Percentiles rank a stretch among this genome's conserved stretches.
Evolutionary conservation across 805 yeast species (phyloP).

Genomic region (Candida ovalis): DNA sequence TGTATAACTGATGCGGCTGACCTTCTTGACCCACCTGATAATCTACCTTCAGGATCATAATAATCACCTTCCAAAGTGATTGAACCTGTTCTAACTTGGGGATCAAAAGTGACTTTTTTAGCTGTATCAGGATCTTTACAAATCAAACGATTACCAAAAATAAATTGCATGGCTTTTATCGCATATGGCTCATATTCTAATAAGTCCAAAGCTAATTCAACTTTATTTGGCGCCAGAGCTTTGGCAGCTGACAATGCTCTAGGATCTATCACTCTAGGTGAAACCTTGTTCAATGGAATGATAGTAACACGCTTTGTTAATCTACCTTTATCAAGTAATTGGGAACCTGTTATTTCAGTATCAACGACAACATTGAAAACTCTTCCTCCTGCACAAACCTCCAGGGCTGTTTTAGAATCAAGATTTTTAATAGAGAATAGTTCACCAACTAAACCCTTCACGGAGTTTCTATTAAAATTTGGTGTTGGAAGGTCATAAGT

Average conservation of each 20-base stretch:
- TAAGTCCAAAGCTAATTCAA: constrained; percentile 82
- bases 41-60: constrained; percentile 93
- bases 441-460: constrained; percentile 89
- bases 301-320: constrained; percentile 82
- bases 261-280: constrained; percentile 52
- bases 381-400: constrained; percentile 91
- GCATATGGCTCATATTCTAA: constrained; percentile 72
- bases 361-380: constrained; percentile 90
- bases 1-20: constrained; percentile 54
- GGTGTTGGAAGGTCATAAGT: constrained; percentile 62
- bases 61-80: constrained; percentile 91
- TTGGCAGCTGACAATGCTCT: constrained; percentile 63
- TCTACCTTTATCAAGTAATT: constrained; percentile 72
- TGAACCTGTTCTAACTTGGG: constrained; percentile 71
- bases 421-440: constrained; percentile 58
- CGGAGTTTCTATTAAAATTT: constrained; percentile 55
- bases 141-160: constrained; percentile 85
- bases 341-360: constrained; percentile 79
- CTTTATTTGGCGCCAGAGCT: constrained; percentile 74
- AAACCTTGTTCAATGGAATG: constrained; percentile 85
- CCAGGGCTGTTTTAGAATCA: constrained; percentile 76
- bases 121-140: constrained; percentile 90
- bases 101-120: constrained; percentile 81
- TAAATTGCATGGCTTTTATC: constrained; percentile 79
- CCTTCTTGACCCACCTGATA: constrained; percentile 90